These are phyloP conservation scores for Lactarius vividus DNA, from an alignment of 768 basidiomycete species.

Conservation along the genomic window DNA sequence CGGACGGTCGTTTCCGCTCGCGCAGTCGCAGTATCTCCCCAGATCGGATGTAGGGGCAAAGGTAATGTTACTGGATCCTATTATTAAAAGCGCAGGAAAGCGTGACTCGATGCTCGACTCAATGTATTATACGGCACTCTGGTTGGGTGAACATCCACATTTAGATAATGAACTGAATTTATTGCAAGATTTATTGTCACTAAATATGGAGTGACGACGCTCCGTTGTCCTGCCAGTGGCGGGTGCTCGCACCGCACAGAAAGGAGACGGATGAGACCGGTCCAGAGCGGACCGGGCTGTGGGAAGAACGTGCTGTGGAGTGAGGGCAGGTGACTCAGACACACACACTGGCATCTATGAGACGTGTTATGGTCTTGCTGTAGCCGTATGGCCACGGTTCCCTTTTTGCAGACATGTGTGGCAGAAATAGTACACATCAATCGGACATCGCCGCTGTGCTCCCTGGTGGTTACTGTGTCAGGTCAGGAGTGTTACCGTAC, in stretches of 20 bases:
- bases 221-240: too few species aligned
- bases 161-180: too few species aligned
- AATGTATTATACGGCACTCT: background rate
- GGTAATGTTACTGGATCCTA: background rate
- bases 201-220: too few species aligned
- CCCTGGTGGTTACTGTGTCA: background rate
- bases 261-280: too few species aligned
- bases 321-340: too few species aligned
- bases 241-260: too few species aligned
- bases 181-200: too few species aligned
- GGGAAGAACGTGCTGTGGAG: too few species aligned
- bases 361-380: background rate
- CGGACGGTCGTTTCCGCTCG: constrained; percentile 32
- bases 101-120: background rate
- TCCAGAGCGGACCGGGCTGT: too few species aligned
- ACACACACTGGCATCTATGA: too few species aligned
- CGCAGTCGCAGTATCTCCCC: constrained; percentile 41
- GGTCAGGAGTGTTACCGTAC: background rate
- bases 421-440: background rate
- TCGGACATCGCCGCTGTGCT: background rate
- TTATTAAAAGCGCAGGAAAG: background rate
- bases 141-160: too few species aligned
- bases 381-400: background rate
- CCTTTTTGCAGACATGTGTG: background rate
- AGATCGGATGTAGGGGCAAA: constrained; percentile 45